Conservation (phyloP, 805 yeast genomes). For the Starmerella davenportii region DNA sequence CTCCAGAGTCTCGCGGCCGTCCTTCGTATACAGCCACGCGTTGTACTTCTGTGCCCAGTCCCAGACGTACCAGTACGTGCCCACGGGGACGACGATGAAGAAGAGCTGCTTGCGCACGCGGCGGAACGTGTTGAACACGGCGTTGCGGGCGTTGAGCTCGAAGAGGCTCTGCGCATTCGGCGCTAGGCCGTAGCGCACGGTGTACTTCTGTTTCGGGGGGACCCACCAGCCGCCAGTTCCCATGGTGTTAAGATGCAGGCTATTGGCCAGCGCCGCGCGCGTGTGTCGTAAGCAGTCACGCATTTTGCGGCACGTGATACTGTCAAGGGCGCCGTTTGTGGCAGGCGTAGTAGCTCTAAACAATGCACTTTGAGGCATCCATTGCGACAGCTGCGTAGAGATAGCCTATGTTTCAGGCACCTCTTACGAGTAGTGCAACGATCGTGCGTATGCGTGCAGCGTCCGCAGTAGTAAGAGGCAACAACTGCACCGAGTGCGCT, state of each 20-base stretch:
- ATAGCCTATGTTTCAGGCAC: too few species aligned
- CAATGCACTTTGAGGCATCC: too few species aligned
- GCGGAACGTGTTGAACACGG: constrained; percentile 85
- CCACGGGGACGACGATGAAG: constrained; percentile 59
- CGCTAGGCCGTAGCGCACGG: constrained; percentile 72
- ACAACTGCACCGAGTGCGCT: too few species aligned
- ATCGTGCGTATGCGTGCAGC: too few species aligned
- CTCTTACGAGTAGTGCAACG: too few species aligned
- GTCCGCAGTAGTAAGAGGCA: too few species aligned
- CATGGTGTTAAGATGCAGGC: constrained; percentile 2
- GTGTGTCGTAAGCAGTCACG: too few species aligned
- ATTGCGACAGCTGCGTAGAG: too few species aligned
- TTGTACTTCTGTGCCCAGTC: constrained; percentile 70
- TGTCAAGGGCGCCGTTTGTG: too few species aligned
- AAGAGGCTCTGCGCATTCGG: constrained; percentile 87
- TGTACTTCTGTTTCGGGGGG: constrained; percentile 19
- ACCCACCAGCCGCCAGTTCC: constrained; percentile 18
- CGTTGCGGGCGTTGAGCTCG: constrained; percentile 67
- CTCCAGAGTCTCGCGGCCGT: constrained; percentile 87
- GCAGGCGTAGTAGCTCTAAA: too few species aligned
- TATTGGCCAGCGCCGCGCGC: background rate
- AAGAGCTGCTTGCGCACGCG: constrained; percentile 75
- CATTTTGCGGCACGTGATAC: too few species aligned
- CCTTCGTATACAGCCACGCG: constrained; percentile 89
- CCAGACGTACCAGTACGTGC: constrained; percentile 75